These are phyloP conservation scores for Fennellomyces sp. DNA, from an alignment of 371 early-diverging fungal species.

Conservation along the genomic window DNA sequence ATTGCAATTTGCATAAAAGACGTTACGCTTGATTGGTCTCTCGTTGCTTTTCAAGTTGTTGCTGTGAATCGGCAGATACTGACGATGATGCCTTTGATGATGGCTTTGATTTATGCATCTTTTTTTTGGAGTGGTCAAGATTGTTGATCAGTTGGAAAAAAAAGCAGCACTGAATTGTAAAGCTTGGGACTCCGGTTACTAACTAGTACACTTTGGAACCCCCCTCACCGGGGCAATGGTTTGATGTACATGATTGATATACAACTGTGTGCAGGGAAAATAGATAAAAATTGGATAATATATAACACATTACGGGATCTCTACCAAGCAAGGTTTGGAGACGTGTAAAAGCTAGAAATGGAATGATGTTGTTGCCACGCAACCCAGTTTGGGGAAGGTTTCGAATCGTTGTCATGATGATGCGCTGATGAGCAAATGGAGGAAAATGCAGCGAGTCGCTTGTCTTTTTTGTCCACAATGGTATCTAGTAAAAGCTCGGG, in stretches of 20 bases:
- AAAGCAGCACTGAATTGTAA: neutral
- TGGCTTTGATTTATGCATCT: conserved; percentile 17
- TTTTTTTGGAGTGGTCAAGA: neutral
- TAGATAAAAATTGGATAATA: neutral
- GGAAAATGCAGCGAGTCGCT: conserved; percentile 9
- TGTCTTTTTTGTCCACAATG: conserved; percentile 1
- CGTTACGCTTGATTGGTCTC: conserved; percentile 19
- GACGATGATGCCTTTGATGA: conserved; percentile 6
- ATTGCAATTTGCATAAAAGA: neutral
- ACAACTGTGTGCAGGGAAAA: neutral
- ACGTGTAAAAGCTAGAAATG: neutral
- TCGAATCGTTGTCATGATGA: neutral
- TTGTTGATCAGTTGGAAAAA: neutral
- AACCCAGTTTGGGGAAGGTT: too few species aligned
- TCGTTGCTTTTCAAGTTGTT: conserved; percentile 13
- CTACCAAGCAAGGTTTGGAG: conserved; percentile 3
- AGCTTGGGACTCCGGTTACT: too few species aligned
- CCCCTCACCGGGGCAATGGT: too few species aligned
- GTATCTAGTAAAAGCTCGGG: neutral
- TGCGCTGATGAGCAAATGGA: conserved; percentile 2
- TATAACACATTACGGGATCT: neutral
- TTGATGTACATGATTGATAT: neutral
- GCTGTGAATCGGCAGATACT: neutral
- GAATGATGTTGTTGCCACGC: neutral
- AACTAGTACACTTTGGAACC: too few species aligned